Base-by-base conservation (phyloP, 2,329 filamentous ascomycete species). In the Penicillium hesseltinei region DNA sequence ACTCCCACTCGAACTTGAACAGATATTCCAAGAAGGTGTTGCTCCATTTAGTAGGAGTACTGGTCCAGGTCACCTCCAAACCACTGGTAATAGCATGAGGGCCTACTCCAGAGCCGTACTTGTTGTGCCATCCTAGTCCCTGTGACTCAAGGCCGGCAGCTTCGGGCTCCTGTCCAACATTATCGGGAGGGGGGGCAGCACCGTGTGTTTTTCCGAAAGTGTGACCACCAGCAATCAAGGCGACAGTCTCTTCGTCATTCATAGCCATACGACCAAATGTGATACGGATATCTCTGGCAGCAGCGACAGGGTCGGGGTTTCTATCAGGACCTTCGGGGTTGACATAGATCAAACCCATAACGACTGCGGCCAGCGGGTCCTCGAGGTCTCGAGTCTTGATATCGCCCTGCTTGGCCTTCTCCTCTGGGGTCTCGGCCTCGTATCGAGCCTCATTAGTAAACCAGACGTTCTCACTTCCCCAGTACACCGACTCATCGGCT, bases 151-250 rank as follows among this genome's bases (percentile, higher is more conserved):
- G 75, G 40, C 74, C 71, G 54, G 88, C 87, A 13, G 78, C 87
- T 67, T 86, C 82, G 21, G 89, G 89, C 73, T 90, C 89, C 19
- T 79, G 75, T 54, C 87, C 88, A 49, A 91, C 81, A 66, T 90
- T 82, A 61, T 83, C 81, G 19, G 81, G 76, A 17, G 84, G 78
- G 57, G 84, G 78, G 56, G 77, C 88, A 33, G 89, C 89, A 66
- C 89, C 89, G 75, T 92, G 89, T 0, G 88, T 90, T 83, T 92
- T 92, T 68, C 89, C 89, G 66, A 92, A 90, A 27, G 85, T 82
- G 80, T 92, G 89, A 39, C 89, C 89, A 69, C 89, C 89, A 39
- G 87, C 87, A 70, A 92, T 92, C 45, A 92, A 78, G 15, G 89
- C 89, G 53, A 90, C 89, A 0, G 89, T 92, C 80, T 92, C 89